Evolutionary conservation across 139 green algal genomes (phyloP).

Genomic region (Mychonastes homosphaera): DNA sequence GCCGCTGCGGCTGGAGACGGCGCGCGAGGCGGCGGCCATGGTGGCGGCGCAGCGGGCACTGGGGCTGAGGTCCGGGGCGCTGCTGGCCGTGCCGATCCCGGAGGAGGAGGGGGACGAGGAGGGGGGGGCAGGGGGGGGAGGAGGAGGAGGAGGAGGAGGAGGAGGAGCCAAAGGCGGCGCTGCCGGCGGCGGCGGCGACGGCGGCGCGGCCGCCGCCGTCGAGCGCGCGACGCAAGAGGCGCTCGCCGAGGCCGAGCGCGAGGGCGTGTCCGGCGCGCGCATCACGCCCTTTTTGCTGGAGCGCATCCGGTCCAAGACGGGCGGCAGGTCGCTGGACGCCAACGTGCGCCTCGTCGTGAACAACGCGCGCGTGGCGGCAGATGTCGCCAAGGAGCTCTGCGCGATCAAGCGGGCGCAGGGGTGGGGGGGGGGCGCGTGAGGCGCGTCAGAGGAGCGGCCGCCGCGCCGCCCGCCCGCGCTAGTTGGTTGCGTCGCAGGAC

Average conservation of each 20-base stretch:
- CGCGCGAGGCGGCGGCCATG: constrained; percentile 50
- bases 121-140: constrained; percentile 35
- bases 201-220: no score
- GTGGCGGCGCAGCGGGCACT: constrained; percentile 32
- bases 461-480: no score
- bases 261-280: constrained; percentile 46
- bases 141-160: no score
- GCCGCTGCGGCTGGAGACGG: constrained; percentile 42
- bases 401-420: not conserved
- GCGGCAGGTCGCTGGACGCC: constrained; percentile 63
- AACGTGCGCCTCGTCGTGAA: constrained; percentile 93
- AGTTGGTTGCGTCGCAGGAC: no score
- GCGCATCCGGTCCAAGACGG: constrained; percentile 66
- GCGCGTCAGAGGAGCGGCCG: no score
- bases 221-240: constrained; percentile 52
- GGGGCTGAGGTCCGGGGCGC: constrained; percentile 41
- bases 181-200: no score
- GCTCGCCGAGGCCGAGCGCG: constrained; percentile 54
- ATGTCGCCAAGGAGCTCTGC: constrained; percentile 43
- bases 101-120: constrained; percentile 48
- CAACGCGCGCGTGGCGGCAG: constrained; percentile 77
- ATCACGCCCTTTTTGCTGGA: constrained; percentile 91
- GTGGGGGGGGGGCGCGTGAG: no score
- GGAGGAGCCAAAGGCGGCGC: no score
- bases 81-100: constrained; percentile 80